These are phyloP conservation scores for Boletus patriciae DNA, from an alignment of 768 basidiomycete genomes.

Conservation along the genomic window DNA sequence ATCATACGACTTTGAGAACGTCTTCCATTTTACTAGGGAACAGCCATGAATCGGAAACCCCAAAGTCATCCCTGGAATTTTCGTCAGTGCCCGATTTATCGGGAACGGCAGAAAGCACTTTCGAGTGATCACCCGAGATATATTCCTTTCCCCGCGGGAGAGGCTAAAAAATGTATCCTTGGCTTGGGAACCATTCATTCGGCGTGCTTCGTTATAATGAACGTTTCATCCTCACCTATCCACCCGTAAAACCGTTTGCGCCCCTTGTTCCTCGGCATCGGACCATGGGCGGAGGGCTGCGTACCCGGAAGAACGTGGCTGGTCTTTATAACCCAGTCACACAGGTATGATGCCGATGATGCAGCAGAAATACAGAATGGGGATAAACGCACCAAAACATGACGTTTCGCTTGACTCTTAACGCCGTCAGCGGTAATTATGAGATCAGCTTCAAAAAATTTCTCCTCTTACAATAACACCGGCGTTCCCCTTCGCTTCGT, in stretches of 20 bases:
- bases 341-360: background rate
- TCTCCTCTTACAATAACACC: slow-evolving; percentile 13
- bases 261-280: too few species aligned
- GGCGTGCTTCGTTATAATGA: background rate
- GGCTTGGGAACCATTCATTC: background rate
- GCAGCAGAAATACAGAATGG: background rate
- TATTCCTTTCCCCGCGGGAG: too few species aligned
- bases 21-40: slow-evolving; percentile 17
- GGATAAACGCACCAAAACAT: slow-evolving; percentile 17
- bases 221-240: slow-evolving; percentile 13
- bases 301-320: slow-evolving; percentile 11
- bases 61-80: slow-evolving; percentile 11
- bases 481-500: slow-evolving; percentile 1
- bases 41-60: slow-evolving; percentile 23
- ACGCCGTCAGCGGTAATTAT: too few species aligned
- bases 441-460: too few species aligned
- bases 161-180: too few species aligned
- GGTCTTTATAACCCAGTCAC: slow-evolving; percentile 14
- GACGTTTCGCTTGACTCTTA: too few species aligned
- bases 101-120: too few species aligned
- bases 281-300: too few species aligned
- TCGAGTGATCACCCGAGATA: too few species aligned
- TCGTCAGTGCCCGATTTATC: too few species aligned
- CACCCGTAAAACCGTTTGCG: slow-evolving; percentile 14
- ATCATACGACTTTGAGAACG: slow-evolving; percentile 14